These are phyloP conservation scores for Colletotrichum sp. DNA, from an alignment of 2,329 filamentous ascomycete genomes.

Conservation along the genomic window DNA sequence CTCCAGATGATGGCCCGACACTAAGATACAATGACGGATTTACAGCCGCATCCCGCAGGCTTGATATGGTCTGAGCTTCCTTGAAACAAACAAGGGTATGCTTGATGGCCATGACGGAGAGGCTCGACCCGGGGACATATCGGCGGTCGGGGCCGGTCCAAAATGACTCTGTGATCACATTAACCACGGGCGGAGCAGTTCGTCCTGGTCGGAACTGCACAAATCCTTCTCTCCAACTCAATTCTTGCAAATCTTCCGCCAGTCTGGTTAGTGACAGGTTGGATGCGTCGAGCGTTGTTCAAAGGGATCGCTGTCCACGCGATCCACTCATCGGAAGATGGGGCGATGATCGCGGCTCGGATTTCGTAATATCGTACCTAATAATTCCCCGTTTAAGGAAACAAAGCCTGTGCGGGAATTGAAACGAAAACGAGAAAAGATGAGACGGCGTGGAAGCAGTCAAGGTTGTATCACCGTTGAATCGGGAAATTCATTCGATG, in stretches of 20 bases:
- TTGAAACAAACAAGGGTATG: background rate
- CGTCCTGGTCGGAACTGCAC: background rate
- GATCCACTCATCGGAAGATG: background rate
- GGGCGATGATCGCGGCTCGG: background rate
- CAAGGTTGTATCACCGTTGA: conserved; percentile 7
- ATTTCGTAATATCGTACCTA: background rate
- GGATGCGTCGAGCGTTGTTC: background rate
- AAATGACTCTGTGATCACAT: background rate
- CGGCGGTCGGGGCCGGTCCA: background rate
- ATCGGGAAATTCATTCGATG: conserved; percentile 9
- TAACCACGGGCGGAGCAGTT: background rate
- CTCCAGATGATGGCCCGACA: background rate
- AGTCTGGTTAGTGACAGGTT: background rate
- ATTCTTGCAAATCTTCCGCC: background rate
- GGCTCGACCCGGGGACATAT: background rate
- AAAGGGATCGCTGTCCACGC: background rate
- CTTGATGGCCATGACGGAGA: background rate
- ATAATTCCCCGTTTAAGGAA: background rate
- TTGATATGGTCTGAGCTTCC: background rate
- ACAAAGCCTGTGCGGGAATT: conserved; percentile 6
- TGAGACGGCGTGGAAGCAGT: conserved; percentile 4
- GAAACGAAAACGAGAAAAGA: conserved; percentile 12
- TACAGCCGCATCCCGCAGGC: background rate
- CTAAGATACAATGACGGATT: background rate
- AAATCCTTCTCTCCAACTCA: background rate